Percentiles rank a stretch among this genome's conserved stretches.
Evolutionary conservation across 176 grass and related monocot species (phyloP).

Genomic region (Pontederia paniculata): DNA sequence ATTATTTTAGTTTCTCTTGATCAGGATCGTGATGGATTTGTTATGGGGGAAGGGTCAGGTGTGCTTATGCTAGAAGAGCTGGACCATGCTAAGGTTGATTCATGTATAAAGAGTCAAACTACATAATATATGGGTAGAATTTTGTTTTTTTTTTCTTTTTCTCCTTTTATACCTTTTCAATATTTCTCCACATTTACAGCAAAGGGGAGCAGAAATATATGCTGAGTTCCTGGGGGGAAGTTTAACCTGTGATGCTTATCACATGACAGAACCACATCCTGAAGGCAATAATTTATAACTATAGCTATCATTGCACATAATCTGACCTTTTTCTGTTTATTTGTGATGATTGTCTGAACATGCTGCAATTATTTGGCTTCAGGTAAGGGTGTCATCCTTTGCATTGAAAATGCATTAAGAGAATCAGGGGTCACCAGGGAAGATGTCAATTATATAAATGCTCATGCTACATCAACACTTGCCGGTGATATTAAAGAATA

Average conservation of each 20-base stretch:
- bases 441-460: conserved; percentile 95
- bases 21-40: conserved; percentile 94
- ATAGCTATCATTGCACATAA: background rate
- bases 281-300: conserved; percentile 47
- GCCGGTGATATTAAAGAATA: conserved; percentile 94
- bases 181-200: conserved; percentile 25
- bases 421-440: conserved; percentile 80
- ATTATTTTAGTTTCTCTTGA: background rate
- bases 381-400: conserved; percentile 85
- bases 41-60: conserved; percentile 98
- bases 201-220: conserved; percentile 91
- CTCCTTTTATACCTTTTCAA: conserved; percentile 2
- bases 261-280: conserved; percentile 98
- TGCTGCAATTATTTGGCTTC: conserved; percentile 16
- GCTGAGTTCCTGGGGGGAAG: conserved; percentile 98
- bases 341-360: background rate
- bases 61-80: conserved; percentile 97
- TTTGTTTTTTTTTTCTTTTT: background rate
- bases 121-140: conserved; percentile 15
- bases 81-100: conserved; percentile 77
- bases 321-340: conserved; percentile 1
- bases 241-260: conserved; percentile 97
- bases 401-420: conserved; percentile 82
- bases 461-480: conserved; percentile 95
- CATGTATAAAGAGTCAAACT: conserved; percentile 10